Evolutionary conservation across 306 rosid species (phyloP).

Genomic region (Malus domestica): DNA sequence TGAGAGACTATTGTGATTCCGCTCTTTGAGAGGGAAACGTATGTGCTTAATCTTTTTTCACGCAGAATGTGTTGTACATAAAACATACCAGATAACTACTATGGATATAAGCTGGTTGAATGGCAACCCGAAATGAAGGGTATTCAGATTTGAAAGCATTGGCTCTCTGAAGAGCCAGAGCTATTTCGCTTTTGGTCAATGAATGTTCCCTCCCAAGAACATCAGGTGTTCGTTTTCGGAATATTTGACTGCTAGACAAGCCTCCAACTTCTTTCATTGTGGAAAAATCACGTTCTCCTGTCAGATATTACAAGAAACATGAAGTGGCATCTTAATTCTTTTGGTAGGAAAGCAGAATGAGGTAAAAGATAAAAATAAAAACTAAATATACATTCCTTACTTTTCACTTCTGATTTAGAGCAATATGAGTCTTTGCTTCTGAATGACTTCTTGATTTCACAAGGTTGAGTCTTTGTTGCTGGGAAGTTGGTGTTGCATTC

Average conservation of each 20-base stretch:
- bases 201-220: not conserved
- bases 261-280: not conserved
- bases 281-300: not conserved
- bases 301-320: not conserved
- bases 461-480: not conserved
- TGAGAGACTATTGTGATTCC: not conserved
- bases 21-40: not conserved
- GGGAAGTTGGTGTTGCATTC: not conserved
- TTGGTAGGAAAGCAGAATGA: not conserved
- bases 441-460: not conserved
- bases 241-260: not conserved
- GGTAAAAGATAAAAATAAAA: not conserved
- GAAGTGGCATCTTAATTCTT: not conserved
- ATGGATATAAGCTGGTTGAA: conserved; percentile 8
- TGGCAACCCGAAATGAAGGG: conserved; percentile 7
- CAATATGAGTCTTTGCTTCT: not conserved
- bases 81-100: not conserved
- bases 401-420: not conserved
- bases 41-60: not conserved
- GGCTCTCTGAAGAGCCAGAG: conserved; percentile 3
- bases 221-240: not conserved
- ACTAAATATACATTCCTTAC: not conserved
- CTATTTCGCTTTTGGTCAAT: not conserved
- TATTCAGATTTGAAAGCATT: not conserved
- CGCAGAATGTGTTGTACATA: not conserved